Evolutionary conservation across 2,329 filamentous ascomycete species (phyloP), one percentile per base, ranked within the genome.

Genomic region (Chaetomiaceae sp.): DNA sequence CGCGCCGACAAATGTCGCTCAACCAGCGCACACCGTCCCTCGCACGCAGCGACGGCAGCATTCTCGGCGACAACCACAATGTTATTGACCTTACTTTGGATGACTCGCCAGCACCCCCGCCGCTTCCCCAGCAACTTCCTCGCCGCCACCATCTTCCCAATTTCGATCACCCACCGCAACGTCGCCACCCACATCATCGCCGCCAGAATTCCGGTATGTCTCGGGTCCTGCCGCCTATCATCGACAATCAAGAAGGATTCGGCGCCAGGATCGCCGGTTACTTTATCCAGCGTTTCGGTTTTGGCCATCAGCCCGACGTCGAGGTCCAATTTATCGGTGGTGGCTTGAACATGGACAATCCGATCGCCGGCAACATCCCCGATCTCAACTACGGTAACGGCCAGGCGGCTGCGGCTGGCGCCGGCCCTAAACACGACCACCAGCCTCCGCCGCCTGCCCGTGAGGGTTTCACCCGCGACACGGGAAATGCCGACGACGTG

Each of bases 381-480:
- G 54, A 66, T 46, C 60, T 69, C 46, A 63, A 68, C 57, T 69
- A 68, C 53, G 54, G 57, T 25, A 56, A 53, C 9, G 65, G 65
- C 40, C 61, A 6, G 6, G 69, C 65, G 49, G 69, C 42, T 59
- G 65, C 17, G n/a, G 59, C 63, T 4, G 13, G 63, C 63, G 17
- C 62, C 64, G 4, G 63, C 3, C 68, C 68, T 17, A 77, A 74
- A 59, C 74, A 73, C n/a, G 58, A 66, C 13, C 60, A 92, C 65
- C 78, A 85, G 38, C 74, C 84, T 0, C 84, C 87, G 0, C 73
- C 76, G n/a, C 70, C 82, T 0, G 74, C 87, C 0, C 77, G 78
- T 5, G 72, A 81, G n/a, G 92, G 91, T 0, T 97, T 93, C 62
- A 95, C 88, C 1, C 78, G 91, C 52, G 82, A 82, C 43, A 87